A percentile compares a stretch with the other conserved stretches of the same genome.
Conservation (phyloP, 495 filamentous ascomycete genomes). For the Cetradonia linearis region DNA sequence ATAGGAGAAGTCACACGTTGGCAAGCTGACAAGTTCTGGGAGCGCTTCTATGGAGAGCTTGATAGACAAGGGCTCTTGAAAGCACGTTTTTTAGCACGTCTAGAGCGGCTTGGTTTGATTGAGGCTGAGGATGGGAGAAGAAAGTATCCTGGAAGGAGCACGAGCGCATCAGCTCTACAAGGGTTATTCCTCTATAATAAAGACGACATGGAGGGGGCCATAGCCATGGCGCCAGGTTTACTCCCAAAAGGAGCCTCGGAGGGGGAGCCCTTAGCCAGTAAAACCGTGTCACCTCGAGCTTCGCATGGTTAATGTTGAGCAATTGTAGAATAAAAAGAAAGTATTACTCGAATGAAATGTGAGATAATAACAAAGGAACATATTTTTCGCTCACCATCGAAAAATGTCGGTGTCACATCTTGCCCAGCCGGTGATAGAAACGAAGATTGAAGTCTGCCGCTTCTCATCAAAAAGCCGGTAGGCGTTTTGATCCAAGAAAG, state of each 20-base stretch:
- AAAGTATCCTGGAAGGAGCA: conserved; percentile 35
- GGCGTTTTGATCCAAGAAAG: background rate
- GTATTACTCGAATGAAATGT: background rate
- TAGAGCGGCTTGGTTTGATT: conserved; percentile 42
- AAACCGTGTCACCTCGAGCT: background rate
- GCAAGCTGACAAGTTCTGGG: conserved; percentile 83
- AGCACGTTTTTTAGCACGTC: conserved; percentile 39
- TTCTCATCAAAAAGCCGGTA: background rate
- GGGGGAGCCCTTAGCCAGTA: background rate
- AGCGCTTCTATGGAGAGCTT: conserved; percentile 83
- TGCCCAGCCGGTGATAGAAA: background rate
- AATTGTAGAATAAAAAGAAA: background rate
- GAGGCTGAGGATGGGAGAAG: conserved; percentile 34
- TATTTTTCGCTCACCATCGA: background rate
- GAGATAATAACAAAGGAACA: background rate
- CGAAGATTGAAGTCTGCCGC: background rate
- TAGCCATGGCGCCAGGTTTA: conserved; percentile 63
- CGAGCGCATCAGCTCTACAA: conserved; percentile 83
- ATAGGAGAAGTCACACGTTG: conserved; percentile 79
- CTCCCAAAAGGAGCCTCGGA: conserved; percentile 30
- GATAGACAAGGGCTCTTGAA: conserved; percentile 47
- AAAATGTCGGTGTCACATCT: background rate
- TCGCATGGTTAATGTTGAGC: conserved; percentile 5
- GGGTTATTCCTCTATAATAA: conserved; percentile 93
- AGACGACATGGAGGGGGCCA: conserved; percentile 75